phyloP scores from a whole-genome alignment of 116 monocot species.

The Phalaenopsis hybrid region DNA sequence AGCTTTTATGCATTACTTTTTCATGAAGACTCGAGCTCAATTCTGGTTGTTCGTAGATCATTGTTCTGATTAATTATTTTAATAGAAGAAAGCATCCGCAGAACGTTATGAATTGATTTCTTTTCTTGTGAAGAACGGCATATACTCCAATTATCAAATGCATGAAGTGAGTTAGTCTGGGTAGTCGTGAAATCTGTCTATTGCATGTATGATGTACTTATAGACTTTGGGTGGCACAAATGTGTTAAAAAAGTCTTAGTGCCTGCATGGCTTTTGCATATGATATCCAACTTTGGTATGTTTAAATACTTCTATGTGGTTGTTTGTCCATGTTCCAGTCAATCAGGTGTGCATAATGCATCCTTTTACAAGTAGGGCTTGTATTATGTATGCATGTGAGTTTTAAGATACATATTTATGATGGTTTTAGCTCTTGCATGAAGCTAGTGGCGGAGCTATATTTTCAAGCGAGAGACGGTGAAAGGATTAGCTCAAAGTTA shows the following conservation, averaged over 20 bases:
- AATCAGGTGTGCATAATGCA: background rate
- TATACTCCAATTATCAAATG: no score
- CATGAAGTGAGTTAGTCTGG: no score
- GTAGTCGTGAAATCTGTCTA: no score
- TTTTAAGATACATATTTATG: background rate
- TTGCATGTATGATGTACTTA: no score
- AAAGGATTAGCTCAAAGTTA: no score
- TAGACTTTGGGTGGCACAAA: no score
- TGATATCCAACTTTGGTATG: no score
- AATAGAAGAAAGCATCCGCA: background rate
- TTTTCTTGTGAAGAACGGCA: no score
- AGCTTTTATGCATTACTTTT: background rate
- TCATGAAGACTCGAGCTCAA: background rate
- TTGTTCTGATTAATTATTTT: background rate
- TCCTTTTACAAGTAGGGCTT: background rate
- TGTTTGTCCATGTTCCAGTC: background rate
- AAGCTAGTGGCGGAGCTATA: background rate
- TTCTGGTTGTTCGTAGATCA: background rate
- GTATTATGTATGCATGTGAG: background rate
- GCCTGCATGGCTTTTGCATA: no score
- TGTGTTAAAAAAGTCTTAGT: no score
- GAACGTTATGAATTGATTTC: background rate
- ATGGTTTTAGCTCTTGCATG: background rate
- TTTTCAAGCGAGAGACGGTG: no score
- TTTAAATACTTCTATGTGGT: background rate